These are phyloP conservation scores for Physcomitrium patens DNA, from an alignment of 225 moss, liverwort and hornwort species.

Conservation along the genomic window DNA sequence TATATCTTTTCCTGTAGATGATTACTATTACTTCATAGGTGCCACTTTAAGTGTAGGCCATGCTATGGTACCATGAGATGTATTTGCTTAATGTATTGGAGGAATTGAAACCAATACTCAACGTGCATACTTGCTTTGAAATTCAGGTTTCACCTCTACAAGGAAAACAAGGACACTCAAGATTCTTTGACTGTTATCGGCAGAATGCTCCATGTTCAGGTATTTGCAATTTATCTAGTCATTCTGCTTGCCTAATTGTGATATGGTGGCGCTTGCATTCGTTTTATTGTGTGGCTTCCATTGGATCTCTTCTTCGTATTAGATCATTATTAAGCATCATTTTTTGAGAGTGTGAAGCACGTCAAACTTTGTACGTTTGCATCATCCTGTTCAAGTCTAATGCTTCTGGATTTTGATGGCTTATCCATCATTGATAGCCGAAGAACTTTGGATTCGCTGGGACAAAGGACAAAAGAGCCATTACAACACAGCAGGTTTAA, in stretches of 20 bases:
- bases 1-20: constrained; percentile 21
- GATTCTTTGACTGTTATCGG: constrained; percentile 89
- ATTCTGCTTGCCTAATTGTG: constrained; percentile 4
- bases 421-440: constrained; percentile 63
- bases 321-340: neutral
- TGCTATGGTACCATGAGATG: neutral
- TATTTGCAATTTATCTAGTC: constrained; percentile 28
- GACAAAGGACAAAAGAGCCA: constrained; percentile 96
- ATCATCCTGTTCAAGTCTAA: neutral
- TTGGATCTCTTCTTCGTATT: neutral
- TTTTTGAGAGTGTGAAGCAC: constrained; percentile 4
- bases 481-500: constrained; percentile 90
- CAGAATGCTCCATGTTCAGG: constrained; percentile 89
- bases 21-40: constrained; percentile 1
- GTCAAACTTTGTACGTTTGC: constrained; percentile 1
- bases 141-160: constrained; percentile 80
- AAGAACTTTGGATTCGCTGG: constrained; percentile 95
- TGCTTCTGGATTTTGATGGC: constrained; percentile 19
- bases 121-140: constrained; percentile 26
- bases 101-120: neutral
- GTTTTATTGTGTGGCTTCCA: neutral
- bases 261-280: neutral
- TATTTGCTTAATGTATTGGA: neutral
- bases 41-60: constrained; percentile 5
- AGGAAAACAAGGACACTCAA: constrained; percentile 98